Conservation (phyloP, 495 filamentous ascomycete genomes). For the Bacidia gigantensis region DNA sequence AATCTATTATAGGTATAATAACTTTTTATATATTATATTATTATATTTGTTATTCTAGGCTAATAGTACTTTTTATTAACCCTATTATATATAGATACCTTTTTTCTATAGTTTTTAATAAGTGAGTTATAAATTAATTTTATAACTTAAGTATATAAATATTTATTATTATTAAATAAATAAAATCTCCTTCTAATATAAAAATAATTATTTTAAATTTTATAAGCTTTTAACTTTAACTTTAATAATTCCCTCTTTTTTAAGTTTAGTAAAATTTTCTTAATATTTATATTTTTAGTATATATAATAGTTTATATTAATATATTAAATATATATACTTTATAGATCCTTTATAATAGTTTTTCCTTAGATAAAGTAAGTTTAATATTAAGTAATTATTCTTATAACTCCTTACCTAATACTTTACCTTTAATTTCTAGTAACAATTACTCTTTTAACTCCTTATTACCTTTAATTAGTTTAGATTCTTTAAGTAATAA, state of each 20-base stretch:
- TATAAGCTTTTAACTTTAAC: neutral
- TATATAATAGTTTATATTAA: constrained; percentile 2
- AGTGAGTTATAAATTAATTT: neutral
- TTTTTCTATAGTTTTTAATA: neutral
- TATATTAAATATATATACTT: neutral
- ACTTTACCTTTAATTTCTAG: neutral
- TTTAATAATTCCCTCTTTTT: neutral
- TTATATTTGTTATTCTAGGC: neutral
- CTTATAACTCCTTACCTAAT: neutral
- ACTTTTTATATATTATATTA: neutral
- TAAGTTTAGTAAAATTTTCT: neutral
- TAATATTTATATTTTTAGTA: neutral
- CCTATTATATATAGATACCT: neutral
- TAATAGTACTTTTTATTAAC: neutral
- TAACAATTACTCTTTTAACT: neutral
- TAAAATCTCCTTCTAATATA: neutral
- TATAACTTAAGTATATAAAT: neutral
- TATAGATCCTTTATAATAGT: constrained; percentile 2
- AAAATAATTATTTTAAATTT: neutral
- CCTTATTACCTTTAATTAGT: neutral
- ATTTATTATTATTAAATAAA: neutral
- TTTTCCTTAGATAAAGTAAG: neutral
- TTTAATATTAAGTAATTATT: neutral
- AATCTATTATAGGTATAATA: constrained; percentile 2
- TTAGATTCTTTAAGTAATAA: neutral